Evolutionary conservation across 2,329 filamentous ascomycete species (phyloP).

Genomic region (Alternaria postmessia): DNA sequence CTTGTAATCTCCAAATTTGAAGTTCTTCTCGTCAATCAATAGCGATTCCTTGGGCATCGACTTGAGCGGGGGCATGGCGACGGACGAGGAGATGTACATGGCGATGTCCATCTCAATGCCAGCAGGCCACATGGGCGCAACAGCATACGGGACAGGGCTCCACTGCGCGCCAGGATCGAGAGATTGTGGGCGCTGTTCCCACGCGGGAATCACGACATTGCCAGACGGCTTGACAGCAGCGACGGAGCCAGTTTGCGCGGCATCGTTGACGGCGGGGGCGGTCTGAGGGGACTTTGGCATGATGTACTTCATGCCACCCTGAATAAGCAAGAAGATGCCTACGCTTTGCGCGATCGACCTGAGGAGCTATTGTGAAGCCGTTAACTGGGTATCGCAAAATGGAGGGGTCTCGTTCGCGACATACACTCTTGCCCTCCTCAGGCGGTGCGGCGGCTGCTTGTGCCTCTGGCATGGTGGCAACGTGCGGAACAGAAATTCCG

Average conservation of each 20-base stretch:
- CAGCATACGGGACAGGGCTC: constrained; percentile 70
- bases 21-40: constrained; percentile 81
- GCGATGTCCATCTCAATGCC: constrained; percentile 82
- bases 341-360: constrained; percentile 62
- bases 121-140: constrained; percentile 88
- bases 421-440: constrained; percentile 36
- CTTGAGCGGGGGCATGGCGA: constrained; percentile 72
- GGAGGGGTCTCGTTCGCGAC: constrained; percentile 15
- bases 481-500: constrained; percentile 20
- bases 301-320: constrained; percentile 65
- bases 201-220: constrained; percentile 48
- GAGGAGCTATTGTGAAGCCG: constrained; percentile 35
- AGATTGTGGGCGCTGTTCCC: constrained; percentile 45
- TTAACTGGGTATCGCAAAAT: constrained; percentile 23
- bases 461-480: constrained; percentile 43
- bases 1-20: constrained; percentile 78
- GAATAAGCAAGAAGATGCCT: constrained; percentile 66
- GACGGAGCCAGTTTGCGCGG: constrained; percentile 28
- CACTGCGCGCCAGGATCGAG: constrained; percentile 65
- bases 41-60: constrained; percentile 71
- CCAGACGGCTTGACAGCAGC: constrained; percentile 26
- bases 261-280: constrained; percentile 22
- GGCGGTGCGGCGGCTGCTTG: constrained; percentile 24
- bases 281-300: constrained; percentile 49
- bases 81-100: constrained; percentile 82